phyloP scores from a whole-genome alignment of 805 yeast genomes.

The Barnettozyma sucrosica region DNA sequence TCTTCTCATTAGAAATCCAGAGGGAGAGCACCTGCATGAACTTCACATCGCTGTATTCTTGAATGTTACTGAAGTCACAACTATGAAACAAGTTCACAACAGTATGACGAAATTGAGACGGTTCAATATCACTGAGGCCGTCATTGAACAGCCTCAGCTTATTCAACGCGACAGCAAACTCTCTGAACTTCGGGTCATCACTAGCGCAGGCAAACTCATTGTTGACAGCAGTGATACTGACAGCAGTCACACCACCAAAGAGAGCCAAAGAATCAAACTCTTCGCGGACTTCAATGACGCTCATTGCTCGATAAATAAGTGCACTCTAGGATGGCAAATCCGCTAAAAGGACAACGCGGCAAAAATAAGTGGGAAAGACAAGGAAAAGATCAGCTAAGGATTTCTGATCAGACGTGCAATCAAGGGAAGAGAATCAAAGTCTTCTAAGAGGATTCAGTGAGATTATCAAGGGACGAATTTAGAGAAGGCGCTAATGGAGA shows the following conservation, averaged over 20 bases:
- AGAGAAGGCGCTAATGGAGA: neutral
- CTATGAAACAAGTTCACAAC: neutral
- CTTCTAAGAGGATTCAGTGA: neutral
- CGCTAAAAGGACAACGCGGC: neutral
- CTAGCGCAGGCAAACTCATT: neutral
- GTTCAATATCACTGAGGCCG: slow-evolving; percentile 3
- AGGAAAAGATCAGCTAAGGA: neutral
- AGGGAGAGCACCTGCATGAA: slow-evolving; percentile 14
- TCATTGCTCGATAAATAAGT: neutral
- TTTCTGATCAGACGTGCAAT: neutral
- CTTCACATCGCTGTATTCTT: neutral
- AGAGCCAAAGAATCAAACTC: neutral
- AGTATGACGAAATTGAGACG: neutral
- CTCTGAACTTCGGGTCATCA: neutral
- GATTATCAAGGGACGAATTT: neutral
- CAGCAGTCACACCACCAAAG: neutral
- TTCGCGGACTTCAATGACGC: neutral
- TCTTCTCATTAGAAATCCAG: slow-evolving; percentile 12
- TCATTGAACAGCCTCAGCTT: slow-evolving; percentile 8
- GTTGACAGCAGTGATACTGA: neutral
- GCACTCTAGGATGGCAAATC: neutral
- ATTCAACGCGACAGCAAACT: slow-evolving; percentile 10
- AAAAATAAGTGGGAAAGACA: neutral
- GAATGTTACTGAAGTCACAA: slow-evolving; percentile 2
- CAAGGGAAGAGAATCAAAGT: neutral